These are phyloP conservation scores for Circinella minor DNA, from an alignment of 371 early-diverging fungal species.

Conservation along the genomic window DNA sequence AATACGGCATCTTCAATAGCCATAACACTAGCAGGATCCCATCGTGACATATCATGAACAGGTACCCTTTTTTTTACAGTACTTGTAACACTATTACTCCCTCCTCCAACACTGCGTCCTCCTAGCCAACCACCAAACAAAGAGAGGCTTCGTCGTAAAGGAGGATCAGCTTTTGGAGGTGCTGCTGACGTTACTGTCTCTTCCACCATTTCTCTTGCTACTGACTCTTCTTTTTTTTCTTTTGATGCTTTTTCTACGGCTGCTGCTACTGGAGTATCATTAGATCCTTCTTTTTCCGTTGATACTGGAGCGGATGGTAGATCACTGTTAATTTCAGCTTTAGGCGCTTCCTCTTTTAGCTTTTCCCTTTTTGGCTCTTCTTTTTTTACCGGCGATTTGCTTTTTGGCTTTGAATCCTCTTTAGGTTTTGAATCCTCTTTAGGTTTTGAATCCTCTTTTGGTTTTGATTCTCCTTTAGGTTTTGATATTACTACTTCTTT, in stretches of 20 bases:
- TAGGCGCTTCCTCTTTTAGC: slow-evolving; percentile 1
- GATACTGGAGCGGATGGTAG: too few relatives aligned
- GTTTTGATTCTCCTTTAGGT: slow-evolving; percentile 4
- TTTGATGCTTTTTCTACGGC: neutral
- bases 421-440: slow-evolving; percentile 11
- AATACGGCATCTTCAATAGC: slow-evolving; percentile 10
- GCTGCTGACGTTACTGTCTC: neutral
- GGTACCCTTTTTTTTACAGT: neutral
- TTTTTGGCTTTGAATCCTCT: slow-evolving; percentile 8
- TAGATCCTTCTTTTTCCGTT: neutral
- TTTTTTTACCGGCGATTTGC: neutral
- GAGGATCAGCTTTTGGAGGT: neutral
- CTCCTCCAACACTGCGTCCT: neutral
- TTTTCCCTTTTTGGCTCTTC: neutral
- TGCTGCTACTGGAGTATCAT: too few relatives aligned
- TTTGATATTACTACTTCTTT: neutral
- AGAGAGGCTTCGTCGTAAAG: slow-evolving; percentile 14
- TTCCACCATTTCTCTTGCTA: neutral
- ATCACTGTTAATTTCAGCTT: too few relatives aligned
- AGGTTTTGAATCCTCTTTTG: slow-evolving; percentile 11
- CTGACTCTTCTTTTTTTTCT: neutral
- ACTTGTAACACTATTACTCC: too few relatives aligned
- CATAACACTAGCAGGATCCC: slow-evolving; percentile 14
- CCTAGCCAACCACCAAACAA: slow-evolving; percentile 14
- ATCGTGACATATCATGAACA: slow-evolving; percentile 6